Conservation (phyloP, 345 rosid species). For the sweet orange (Citrus sinensis) region DNA sequence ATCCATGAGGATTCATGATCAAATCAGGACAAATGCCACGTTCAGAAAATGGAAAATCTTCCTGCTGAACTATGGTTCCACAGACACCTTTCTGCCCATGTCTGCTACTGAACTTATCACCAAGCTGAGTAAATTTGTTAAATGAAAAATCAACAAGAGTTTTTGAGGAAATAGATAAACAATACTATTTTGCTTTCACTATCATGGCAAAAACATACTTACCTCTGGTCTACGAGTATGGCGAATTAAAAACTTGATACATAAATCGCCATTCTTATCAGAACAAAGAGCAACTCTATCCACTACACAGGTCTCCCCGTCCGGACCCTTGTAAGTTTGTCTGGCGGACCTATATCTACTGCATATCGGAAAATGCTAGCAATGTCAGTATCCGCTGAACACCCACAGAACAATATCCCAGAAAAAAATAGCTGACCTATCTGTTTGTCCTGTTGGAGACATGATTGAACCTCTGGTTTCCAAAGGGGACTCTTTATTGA, state of each 20-base stretch:
- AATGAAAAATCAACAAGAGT: constrained; percentile 8
- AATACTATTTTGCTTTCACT: not conserved
- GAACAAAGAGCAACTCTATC: constrained; percentile 79
- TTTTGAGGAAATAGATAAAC: not conserved
- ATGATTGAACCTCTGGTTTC: constrained; percentile 28
- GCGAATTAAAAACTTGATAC: constrained; percentile 69
- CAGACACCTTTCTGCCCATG: constrained; percentile 99
- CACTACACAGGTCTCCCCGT: constrained; percentile 80
- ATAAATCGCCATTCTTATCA: constrained; percentile 42
- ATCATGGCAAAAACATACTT: constrained; percentile 8
- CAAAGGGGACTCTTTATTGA: constrained; percentile 67
- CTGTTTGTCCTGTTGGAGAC: constrained; percentile 33
- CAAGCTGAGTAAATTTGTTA: constrained; percentile 44
- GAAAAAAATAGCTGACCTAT: constrained; percentile 41
- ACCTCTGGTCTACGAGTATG: constrained; percentile 99
- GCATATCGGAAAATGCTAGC: constrained; percentile 20
- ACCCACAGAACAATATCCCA: constrained; percentile 4
- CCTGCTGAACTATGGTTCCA: constrained; percentile 90
- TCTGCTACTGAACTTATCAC: constrained; percentile 97
- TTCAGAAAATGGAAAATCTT: constrained; percentile 95
- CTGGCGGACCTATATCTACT: constrained; percentile 59
- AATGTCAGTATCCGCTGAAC: constrained; percentile 3
- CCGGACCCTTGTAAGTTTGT: constrained; percentile 59
- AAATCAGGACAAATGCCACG: constrained; percentile 97
- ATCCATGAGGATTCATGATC: constrained; percentile 98